Evolutionary conservation across 768 basidiomycete species (phyloP), one percentile per base, ranked within the genome.

Genomic region (Heimioporus sp.): DNA sequence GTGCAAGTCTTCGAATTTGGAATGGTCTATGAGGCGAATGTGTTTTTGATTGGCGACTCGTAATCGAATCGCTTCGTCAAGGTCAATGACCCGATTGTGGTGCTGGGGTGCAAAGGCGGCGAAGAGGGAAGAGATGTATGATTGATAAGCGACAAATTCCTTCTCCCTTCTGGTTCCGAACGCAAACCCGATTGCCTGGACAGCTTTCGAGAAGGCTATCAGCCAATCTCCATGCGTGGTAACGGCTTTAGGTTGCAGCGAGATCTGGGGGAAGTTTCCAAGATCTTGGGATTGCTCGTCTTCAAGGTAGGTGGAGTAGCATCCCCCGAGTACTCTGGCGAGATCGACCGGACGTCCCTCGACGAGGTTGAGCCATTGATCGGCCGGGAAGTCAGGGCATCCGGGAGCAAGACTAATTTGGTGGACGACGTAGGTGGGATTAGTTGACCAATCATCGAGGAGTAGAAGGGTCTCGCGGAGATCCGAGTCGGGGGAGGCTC

Each of bases 21-120:
- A 12, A 53, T 42, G 43, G 3, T 55, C 43, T 39, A 19, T 1
- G 43, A 55, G 32, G 38, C 42, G 2, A 56, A 28, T 1, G 41
- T 12, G 21, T 49, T 54, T 24, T 51, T 5, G 58, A 53, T 20
- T 48, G 37, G 31, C 58, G 19, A 69, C 65, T 5, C 43, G 16
- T 2, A 62, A 58, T 4, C 72, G 45, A 15, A 72, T 49, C 0
- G 67, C 69, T 17, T 57, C 52, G 52, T 77, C 72, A 48, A 57
- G 70, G 5, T 58, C 32, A 49, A 76, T 58, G 57, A 75, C 52
- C 9, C 51, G 19, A 2, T 10, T 7, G 37, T 67, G 67, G 16
- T 37, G 45, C 0, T 48, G 10, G 0, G 20, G 16, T 0, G n/a
- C 4, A 11, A 57, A 39, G 9, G 60, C 28, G 17, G 48, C 28